Evolutionary conservation across 257 asterid genomes (phyloP), one percentile per base, ranked within the genome.

Genomic region (Gentiana dahurica): DNA sequence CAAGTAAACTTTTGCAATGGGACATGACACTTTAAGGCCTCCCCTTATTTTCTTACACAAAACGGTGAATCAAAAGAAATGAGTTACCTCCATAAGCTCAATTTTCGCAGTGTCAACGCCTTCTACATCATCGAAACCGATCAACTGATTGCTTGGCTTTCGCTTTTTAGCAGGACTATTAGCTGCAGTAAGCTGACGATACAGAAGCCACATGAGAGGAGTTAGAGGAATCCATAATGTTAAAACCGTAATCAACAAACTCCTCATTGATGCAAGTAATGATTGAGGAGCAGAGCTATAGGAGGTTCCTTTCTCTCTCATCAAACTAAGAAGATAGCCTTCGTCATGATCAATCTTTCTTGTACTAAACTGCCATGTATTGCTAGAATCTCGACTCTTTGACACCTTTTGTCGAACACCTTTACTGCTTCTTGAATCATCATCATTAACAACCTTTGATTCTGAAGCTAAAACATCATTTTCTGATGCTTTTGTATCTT

Each of bases 221-320:
- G 90, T 73, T 80, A 92, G 74, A 39, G 97, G 99, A 66, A 92
- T 80, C 99, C 97, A 92, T 60, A 92, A 74, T 3, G 93, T 59
- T 59, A 88, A 69, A 65, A 85, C 77, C 6, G 89, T 92, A 61
- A 83, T 82, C 76, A 92, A 69, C 75, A 76, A 69, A 73, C 70
- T 79, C 79, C 99, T 81, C 75, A 92, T 54, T 0, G 94, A 71
- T 66, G 55, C 58, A 10, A 88, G 60, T 65, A 60, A 76, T 50
- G 99, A 92, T 64, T 81, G 97, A 69, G 95, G 98, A 5, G 97
- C 95, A 6, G 97, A 81, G 45, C 87, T 70, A 70, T 92, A 92
- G 3, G 82, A 64, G 53, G 80, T 77, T 50, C 94, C 95, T 61
- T 66, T 78, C 53, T 88, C 99, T 65, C 97, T 88, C 93, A 88